These are phyloP conservation scores for Coleophoma eucalyptorum DNA, from an alignment of 2,329 filamentous ascomycete genomes.

Conservation along the genomic window DNA sequence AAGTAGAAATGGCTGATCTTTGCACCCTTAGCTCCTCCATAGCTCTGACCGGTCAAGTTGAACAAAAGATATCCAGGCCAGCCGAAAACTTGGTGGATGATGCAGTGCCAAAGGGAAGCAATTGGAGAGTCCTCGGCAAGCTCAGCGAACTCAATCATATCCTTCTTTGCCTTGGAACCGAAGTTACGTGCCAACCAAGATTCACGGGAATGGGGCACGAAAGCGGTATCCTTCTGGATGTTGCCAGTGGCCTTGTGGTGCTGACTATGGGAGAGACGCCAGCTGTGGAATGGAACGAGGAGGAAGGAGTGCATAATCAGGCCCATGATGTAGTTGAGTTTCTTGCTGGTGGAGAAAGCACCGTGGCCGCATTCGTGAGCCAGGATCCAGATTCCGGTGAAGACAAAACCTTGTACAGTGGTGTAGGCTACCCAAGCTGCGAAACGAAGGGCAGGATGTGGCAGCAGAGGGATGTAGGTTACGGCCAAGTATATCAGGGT, in stretches of 20 bases:
- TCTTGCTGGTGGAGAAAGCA: slow-evolving; percentile 56
- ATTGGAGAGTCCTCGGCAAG: slow-evolving; percentile 62
- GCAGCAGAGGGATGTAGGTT: slow-evolving; percentile 50
- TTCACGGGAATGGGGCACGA: slow-evolving; percentile 48
- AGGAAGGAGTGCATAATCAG: slow-evolving; percentile 63
- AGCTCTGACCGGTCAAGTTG: slow-evolving; percentile 39
- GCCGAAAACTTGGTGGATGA: slow-evolving; percentile 60
- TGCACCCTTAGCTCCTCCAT: slow-evolving; percentile 22
- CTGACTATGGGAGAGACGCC: slow-evolving; percentile 66
- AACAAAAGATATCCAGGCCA: slow-evolving; percentile 62
- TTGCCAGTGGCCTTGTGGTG: slow-evolving; percentile 68
- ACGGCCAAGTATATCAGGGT: slow-evolving; percentile 44
- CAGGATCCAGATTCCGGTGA: slow-evolving; percentile 69
- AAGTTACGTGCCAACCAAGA: slow-evolving; percentile 24
- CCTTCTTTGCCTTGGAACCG: slow-evolving; percentile 20
- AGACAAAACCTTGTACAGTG: slow-evolving; percentile 62
- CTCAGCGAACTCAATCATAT: slow-evolving; percentile 40
- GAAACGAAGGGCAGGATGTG: slow-evolving; percentile 39
- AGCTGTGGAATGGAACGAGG: slow-evolving; percentile 68
- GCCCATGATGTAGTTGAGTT: slow-evolving; percentile 60
- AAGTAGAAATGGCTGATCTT: slow-evolving; percentile 45
- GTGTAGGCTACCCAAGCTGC: slow-evolving; percentile 57
- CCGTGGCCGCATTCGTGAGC: slow-evolving; percentile 71
- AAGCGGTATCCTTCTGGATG: slow-evolving; percentile 65
- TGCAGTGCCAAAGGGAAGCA: slow-evolving; percentile 46